Conservation (phyloP, 441 rosid species). For the Brassica balearica region DNA sequence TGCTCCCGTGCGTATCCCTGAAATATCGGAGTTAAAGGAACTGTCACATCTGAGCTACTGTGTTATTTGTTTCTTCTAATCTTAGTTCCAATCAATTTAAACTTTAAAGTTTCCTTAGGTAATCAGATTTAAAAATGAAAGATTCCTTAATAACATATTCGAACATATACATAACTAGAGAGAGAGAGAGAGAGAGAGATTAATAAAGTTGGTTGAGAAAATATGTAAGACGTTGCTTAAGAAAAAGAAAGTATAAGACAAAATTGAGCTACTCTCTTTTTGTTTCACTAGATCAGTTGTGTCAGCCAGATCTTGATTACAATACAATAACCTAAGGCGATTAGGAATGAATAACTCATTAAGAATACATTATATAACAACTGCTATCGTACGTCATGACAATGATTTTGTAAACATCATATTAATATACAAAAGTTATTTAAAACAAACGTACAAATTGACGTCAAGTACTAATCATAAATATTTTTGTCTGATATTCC, state of each 20-base stretch:
- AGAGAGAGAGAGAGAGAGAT: background rate
- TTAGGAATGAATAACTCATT: background rate
- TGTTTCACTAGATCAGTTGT: too few species aligned
- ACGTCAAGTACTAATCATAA: background rate
- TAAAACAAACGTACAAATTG: background rate
- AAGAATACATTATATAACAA: too few species aligned
- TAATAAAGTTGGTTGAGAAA: background rate
- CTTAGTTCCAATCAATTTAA: background rate
- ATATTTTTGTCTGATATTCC: background rate
- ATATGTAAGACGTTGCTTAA: background rate
- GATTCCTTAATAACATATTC: background rate
- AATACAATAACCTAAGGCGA: background rate
- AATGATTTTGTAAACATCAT: too few species aligned
- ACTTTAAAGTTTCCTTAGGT: background rate
- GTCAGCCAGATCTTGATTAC: too few species aligned
- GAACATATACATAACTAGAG: background rate
- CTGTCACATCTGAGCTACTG: background rate
- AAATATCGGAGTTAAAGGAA: background rate
- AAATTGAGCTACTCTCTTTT: slow-evolving; percentile 14
- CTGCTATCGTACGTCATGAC: too few species aligned
- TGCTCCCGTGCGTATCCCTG: background rate
- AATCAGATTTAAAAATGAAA: background rate
- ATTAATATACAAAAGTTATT: too few species aligned
- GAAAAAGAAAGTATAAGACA: slow-evolving; percentile 5
- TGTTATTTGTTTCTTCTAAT: slow-evolving; percentile 1